A percentile compares a stretch with the other conserved stretches of the same genome.
These are phyloP conservation scores for Sporothrix globosa DNA, from an alignment of 2,329 filamentous ascomycete genomes.

Conservation along the genomic window DNA sequence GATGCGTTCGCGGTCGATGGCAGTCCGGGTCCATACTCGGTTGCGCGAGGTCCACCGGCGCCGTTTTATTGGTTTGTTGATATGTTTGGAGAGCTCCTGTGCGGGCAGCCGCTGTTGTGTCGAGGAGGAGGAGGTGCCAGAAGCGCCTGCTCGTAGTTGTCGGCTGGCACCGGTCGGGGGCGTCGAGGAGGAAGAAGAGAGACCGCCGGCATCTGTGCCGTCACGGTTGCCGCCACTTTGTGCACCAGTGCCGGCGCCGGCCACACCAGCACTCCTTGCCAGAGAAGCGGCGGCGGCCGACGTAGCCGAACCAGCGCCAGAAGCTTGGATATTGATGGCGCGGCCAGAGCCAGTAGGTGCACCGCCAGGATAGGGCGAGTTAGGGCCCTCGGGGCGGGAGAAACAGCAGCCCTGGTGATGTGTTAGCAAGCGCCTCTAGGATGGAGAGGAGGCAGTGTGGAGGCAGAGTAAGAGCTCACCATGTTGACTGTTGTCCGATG, in stretches of 20 bases:
- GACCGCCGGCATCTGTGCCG: conserved; percentile 25
- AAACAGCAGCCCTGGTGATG: conserved; percentile 60
- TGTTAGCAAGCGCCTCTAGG: neutral
- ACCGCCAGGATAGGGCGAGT: conserved; percentile 58
- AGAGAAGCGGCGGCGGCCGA: conserved; percentile 30
- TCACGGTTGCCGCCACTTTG: conserved; percentile 39
- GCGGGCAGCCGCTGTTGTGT: conserved; percentile 36
- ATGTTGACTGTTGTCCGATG: conserved; percentile 11
- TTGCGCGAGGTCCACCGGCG: conserved; percentile 68
- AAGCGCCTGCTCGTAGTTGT: neutral
- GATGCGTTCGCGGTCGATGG: conserved; percentile 70
- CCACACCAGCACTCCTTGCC: neutral
- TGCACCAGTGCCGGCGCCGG: conserved; percentile 37
- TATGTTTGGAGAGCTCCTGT: conserved; percentile 59
- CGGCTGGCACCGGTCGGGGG: conserved; percentile 23
- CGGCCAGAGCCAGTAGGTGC: conserved; percentile 54
- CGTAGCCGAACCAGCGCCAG: conserved; percentile 31
- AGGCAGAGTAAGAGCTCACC: neutral
- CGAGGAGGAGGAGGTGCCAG: neutral
- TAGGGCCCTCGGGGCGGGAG: conserved; percentile 56
- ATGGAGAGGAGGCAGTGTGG: neutral
- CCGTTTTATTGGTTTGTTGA: conserved; percentile 68
- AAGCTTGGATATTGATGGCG: conserved; percentile 53
- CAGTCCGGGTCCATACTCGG: conserved; percentile 68
- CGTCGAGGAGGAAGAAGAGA: conserved; percentile 36